phyloP scores from a whole-genome alignment of 2,329 filamentous ascomycete genomes.

The Monascus ruber region DNA sequence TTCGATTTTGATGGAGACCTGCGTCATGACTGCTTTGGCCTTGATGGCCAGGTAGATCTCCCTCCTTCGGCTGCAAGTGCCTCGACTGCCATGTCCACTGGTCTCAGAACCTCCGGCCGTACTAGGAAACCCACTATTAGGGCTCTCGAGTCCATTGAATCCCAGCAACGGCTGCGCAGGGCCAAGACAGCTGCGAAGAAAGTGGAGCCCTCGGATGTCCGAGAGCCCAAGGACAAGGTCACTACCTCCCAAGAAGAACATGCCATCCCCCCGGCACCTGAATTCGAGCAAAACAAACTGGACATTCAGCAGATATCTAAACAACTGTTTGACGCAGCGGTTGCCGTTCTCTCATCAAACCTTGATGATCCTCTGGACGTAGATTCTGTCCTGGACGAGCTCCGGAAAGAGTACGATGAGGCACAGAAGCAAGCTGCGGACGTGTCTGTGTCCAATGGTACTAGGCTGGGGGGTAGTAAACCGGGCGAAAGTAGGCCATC shows the following conservation, averaged over 20 bases:
- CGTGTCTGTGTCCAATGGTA: not conserved
- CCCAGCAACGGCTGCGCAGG: conserved; percentile 9
- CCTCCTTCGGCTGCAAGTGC: conserved; percentile 10
- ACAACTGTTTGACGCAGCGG: conserved; percentile 8
- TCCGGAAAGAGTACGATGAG: conserved; percentile 4
- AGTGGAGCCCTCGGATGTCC: conserved; percentile 1
- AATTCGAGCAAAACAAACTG: not conserved
- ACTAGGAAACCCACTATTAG: conserved; percentile 12
- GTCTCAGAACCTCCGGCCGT: conserved; percentile 8
- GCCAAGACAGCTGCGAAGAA: conserved; percentile 6
- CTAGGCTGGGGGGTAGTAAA: not conserved
- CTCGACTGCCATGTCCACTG: conserved; percentile 8
- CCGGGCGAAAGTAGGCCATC: conserved; percentile 4
- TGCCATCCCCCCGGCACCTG: not conserved
- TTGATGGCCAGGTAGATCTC: conserved; percentile 10
- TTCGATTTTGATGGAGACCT: conserved; percentile 12
- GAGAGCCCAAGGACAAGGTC: not conserved
- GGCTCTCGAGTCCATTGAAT: conserved; percentile 10
- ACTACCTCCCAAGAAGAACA: not conserved
- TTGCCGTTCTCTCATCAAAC: conserved; percentile 6
- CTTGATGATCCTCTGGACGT: conserved; percentile 5
- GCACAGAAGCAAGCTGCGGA: not conserved
- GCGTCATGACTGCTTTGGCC: conserved; percentile 9
- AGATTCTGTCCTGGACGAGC: conserved; percentile 7
- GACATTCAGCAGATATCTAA: conserved; percentile 4